Conservation (phyloP, 2,329 filamentous ascomycete genomes). For the Xylariales sp. region DNA sequence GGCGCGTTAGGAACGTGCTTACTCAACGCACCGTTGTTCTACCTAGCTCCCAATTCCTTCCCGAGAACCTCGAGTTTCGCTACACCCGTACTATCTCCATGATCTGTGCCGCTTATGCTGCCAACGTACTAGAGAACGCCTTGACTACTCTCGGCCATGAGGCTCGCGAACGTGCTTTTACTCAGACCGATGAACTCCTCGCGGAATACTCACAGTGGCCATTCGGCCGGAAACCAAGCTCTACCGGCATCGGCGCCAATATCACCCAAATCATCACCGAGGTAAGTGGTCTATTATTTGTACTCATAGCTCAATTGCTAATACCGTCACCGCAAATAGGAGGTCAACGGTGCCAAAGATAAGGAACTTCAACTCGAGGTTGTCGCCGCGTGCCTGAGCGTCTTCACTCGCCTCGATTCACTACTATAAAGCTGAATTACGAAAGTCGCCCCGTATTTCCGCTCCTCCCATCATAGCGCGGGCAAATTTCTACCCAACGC, state of each 20-base stretch:
- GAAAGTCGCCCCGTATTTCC: conserved; percentile 20
- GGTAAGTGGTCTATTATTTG: conserved; percentile 53
- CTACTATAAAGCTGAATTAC: conserved; percentile 71
- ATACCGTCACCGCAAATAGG: conserved; percentile 56
- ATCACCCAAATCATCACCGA: conserved; percentile 87
- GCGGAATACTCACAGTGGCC: conserved; percentile 98
- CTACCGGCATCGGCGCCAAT: conserved; percentile 89
- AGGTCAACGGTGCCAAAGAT: conserved; percentile 87
- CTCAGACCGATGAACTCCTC: conserved; percentile 94
- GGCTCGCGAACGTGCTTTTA: conserved; percentile 91
- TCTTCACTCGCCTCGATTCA: conserved; percentile 97
- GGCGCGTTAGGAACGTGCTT: conserved; percentile 90
- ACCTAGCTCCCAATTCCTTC: conserved; percentile 85
- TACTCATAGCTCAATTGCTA: conserved; percentile 20
- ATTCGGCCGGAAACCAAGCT: conserved; percentile 85
- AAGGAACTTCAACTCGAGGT: conserved; percentile 97
- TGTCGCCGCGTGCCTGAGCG: conserved; percentile 93
- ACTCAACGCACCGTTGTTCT: conserved; percentile 95
- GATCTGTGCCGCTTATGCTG: conserved; percentile 98
- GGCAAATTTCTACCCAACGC: conserved; percentile 19
- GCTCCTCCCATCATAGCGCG: conserved; percentile 4
- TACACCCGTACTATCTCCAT: conserved; percentile 92
- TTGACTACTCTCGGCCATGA: conserved; percentile 93
- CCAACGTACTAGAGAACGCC: conserved; percentile 98
- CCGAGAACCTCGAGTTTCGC: conserved; percentile 93